Percentiles rank a stretch among this genome's conserved stretches.
phyloP scores from a whole-genome alignment of 257 asterid species.

The Fraxinus pennsylvanica region DNA sequence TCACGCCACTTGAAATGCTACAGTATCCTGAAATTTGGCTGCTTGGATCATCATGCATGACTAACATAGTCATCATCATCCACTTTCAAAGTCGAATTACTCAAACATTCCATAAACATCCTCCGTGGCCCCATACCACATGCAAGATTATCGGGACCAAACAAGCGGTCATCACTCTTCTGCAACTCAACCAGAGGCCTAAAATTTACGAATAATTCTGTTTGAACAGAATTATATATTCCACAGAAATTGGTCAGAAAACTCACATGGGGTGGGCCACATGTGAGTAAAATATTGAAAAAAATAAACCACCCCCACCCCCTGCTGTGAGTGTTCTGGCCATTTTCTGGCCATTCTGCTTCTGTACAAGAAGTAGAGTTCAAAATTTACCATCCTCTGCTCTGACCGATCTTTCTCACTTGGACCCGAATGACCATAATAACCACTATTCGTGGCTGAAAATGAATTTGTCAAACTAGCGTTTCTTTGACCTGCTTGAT shows the following conservation, averaged over 20 bases:
- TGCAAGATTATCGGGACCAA: conserved; percentile 55
- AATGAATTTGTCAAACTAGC: conserved; percentile 28
- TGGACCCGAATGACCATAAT: conserved; percentile 25
- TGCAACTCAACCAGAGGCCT: conserved; percentile 32
- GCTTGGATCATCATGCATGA: conserved; percentile 53
- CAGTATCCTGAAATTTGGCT: conserved; percentile 57
- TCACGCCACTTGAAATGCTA: conserved; percentile 44
- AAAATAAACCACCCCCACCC: too few species aligned
- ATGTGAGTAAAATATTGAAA: too few species aligned
- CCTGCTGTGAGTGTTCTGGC: too few species aligned
- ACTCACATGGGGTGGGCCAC: too few species aligned
- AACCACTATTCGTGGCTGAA: conserved; percentile 35
- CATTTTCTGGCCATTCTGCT: too few species aligned
- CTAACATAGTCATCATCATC: conserved; percentile 35
- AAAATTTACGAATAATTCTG: neutral
- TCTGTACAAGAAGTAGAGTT: too few species aligned
- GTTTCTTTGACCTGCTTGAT: conserved; percentile 23
- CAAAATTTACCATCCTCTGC: conserved; percentile 24
- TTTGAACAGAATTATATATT: too few species aligned
- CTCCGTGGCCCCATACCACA: conserved; percentile 82
- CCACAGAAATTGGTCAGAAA: too few species aligned
- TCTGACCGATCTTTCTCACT: conserved; percentile 29
- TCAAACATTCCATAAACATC: conserved; percentile 73
- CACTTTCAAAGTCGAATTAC: conserved; percentile 59
- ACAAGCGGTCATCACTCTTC: conserved; percentile 49